phyloP scores from a whole-genome alignment of 2,329 filamentous ascomycete genomes.

The Xylaria sp. region DNA sequence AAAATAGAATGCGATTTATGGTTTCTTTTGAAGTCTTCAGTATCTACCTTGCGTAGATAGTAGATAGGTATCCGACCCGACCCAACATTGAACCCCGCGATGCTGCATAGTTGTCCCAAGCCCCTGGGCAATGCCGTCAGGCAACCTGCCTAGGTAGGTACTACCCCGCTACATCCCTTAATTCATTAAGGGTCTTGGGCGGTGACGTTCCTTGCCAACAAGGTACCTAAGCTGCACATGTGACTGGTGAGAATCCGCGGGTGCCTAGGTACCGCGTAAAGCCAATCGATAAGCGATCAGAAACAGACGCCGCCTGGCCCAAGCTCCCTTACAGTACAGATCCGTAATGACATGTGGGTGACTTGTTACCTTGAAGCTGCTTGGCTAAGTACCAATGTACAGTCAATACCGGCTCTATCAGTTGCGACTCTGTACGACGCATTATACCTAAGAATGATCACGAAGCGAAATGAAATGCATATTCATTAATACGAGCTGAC shows the following conservation, averaged over 20 bases:
- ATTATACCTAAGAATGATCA: not conserved
- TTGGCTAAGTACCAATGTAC: not conserved
- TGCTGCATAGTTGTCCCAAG: not conserved
- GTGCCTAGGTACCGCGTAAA: not conserved
- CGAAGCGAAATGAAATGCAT: not conserved
- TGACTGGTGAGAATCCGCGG: conserved; percentile 4
- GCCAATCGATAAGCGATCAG: conserved; percentile 18
- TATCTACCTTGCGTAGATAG: too few relatives aligned
- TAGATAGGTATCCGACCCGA: not conserved
- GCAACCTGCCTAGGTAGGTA: too few relatives aligned
- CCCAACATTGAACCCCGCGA: conserved; percentile 22
- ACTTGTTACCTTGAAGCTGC: conserved; percentile 16
- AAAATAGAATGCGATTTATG: not conserved
- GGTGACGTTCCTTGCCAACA: not conserved
- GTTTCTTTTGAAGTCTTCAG: not conserved
- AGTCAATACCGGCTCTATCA: not conserved
- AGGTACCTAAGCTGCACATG: conserved; percentile 2
- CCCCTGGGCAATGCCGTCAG: too few relatives aligned
- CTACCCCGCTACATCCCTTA: conserved; percentile 5
- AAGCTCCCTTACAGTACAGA: conserved; percentile 7
- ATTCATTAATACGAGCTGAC: not conserved
- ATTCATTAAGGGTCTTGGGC: not conserved
- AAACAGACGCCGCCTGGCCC: not conserved
- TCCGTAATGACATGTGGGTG: conserved; percentile 18
- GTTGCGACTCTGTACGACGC: not conserved